phyloP scores from a whole-genome alignment of 768 basidiomycete species.

The Mycena sanguinolenta region DNA sequence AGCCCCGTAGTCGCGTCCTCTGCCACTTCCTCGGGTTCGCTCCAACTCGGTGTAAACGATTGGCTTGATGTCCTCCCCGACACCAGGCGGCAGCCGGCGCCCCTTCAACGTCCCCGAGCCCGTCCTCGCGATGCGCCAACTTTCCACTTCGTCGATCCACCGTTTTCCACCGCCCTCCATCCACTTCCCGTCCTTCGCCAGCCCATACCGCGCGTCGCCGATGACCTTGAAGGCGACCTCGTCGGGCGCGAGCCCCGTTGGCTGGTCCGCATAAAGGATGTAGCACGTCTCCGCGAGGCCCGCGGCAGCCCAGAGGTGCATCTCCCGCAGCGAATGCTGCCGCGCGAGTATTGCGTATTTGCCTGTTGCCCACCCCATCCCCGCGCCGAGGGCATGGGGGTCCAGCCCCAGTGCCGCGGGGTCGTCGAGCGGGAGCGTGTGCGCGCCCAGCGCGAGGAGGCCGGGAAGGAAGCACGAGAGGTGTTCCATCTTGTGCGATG shows the following conservation, averaged over 20 bases:
- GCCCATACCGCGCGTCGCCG: constrained; percentile 35
- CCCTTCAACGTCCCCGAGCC: constrained; percentile 52
- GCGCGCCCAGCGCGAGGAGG: constrained; percentile 77
- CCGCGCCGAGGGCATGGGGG: constrained; percentile 56
- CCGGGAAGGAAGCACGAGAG: constrained; percentile 86
- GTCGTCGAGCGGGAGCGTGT: constrained; percentile 70
- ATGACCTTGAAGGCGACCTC: constrained; percentile 57
- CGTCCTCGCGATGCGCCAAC: constrained; percentile 49
- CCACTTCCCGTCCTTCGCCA: constrained; percentile 40
- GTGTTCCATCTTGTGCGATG: constrained; percentile 75
- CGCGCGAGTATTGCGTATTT: constrained; percentile 53
- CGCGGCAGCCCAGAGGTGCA: constrained; percentile 83
- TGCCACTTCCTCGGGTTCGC: constrained; percentile 40
- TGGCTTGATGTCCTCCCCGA: constrained; percentile 55
- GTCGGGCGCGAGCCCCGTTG: constrained; percentile 78
- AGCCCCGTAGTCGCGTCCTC: constrained; percentile 67
- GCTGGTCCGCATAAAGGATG: constrained; percentile 78
- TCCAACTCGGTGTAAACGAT: constrained; percentile 51
- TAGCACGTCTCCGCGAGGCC: constrained; percentile 82
- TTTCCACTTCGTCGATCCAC: constrained; percentile 66
- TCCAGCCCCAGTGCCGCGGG: constrained; percentile 64
- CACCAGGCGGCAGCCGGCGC: constrained; percentile 66
- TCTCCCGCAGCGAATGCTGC: constrained; percentile 65
- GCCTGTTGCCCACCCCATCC: constrained; percentile 51
- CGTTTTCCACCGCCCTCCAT: constrained; percentile 41